Evolutionary conservation across 2,329 filamentous ascomycete species (phyloP).

Genomic region (Rhynchosporium secalis): DNA sequence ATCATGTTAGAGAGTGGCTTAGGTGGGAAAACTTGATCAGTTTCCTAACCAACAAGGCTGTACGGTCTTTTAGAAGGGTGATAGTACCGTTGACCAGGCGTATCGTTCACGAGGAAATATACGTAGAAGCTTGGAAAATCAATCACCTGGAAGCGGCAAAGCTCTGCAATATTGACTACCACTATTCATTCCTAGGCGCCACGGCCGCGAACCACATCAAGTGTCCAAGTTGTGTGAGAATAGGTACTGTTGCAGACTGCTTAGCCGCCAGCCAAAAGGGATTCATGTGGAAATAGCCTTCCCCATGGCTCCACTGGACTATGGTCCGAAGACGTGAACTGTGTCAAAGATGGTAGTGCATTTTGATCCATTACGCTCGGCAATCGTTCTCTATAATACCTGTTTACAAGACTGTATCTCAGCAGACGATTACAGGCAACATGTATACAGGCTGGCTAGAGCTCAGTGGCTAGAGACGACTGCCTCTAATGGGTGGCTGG

Average conservation of each 20-base stretch:
- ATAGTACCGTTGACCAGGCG: no score
- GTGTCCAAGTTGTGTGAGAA: neutral
- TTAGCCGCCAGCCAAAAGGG: neutral
- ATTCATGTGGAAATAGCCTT: neutral
- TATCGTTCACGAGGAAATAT: no score
- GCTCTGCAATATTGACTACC: neutral
- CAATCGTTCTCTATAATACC: neutral
- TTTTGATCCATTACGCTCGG: neutral
- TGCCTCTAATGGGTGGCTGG: no score
- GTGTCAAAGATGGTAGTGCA: neutral
- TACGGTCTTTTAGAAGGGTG: no score
- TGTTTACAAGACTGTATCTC: no score
- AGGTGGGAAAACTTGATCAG: no score
- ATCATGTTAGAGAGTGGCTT: no score
- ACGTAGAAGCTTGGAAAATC: neutral
- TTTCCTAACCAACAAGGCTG: no score
- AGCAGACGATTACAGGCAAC: no score
- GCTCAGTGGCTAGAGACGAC: no score
- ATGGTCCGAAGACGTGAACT: neutral
- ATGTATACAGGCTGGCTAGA: no score
- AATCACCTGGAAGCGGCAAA: neutral
- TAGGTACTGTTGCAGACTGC: neutral
- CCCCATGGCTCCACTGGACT: neutral
- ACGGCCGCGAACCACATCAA: constrained; percentile 2
- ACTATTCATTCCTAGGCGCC: neutral